These are phyloP conservation scores for Pinus tabuliformis DNA, from an alignment of 75 land plant species.

Conservation along the genomic window DNA sequence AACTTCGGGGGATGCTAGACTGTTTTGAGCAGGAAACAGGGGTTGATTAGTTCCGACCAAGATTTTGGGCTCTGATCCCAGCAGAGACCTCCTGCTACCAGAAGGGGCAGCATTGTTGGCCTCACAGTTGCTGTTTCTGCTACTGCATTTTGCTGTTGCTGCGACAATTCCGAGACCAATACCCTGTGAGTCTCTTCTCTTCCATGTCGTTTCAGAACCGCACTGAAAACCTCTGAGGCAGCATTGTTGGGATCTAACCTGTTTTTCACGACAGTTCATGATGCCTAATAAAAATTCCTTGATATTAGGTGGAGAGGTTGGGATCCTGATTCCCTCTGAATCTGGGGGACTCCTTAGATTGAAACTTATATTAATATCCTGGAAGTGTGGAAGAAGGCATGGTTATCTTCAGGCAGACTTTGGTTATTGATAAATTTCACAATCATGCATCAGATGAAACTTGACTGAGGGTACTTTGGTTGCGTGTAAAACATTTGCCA, in stretches of 20 bases:
- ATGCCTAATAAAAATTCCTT: neutral
- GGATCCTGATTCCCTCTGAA: neutral
- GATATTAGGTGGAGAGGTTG: constrained; percentile 10
- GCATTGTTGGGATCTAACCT: constrained; percentile 16
- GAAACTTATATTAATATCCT: neutral
- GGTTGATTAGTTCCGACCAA: neutral
- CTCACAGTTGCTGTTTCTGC: neutral
- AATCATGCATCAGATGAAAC: constrained; percentile 3
- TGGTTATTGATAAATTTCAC: neutral
- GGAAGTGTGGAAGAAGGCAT: neutral
- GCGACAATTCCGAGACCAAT: constrained; percentile 28
- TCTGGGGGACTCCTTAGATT: neutral
- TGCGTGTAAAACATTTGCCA: neutral
- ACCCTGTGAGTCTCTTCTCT: constrained; percentile 18
- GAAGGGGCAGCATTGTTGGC: neutral
- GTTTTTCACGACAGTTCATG: constrained; percentile 7
- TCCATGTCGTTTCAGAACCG: constrained; percentile 9
- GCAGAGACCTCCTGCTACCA: neutral
- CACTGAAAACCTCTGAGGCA: constrained; percentile 18
- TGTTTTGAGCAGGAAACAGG: neutral
- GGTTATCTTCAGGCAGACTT: neutral
- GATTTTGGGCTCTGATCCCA: constrained; percentile 7
- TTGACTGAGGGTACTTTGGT: neutral
- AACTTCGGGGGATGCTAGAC: neutral
- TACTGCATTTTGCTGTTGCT: constrained; percentile 8